phyloP scores from a whole-genome alignment of 352 stramenopile species.

The Phytophthora megakarya region DNA sequence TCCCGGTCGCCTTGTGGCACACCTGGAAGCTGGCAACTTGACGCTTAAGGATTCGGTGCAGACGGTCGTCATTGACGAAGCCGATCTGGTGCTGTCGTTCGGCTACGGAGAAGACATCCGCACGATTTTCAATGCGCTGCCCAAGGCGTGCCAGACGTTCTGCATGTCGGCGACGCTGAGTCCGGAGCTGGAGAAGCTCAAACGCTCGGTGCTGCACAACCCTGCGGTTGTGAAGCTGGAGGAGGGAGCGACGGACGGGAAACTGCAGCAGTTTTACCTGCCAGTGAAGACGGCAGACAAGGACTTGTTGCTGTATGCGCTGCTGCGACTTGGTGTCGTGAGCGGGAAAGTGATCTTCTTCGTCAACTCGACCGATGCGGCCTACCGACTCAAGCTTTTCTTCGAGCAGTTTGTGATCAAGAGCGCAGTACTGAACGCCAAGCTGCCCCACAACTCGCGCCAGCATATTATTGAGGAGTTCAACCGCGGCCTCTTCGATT shows the following conservation, averaged over 20 bases:
- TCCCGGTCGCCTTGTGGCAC: conserved; percentile 92
- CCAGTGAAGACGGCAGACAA: conserved; percentile 92
- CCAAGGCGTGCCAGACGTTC: conserved; percentile 98
- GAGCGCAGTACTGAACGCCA: conserved; percentile 97
- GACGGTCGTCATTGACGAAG: conserved; percentile 98
- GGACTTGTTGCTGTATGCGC: conserved; percentile 97
- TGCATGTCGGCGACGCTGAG: conserved; percentile 98
- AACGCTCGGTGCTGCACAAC: conserved; percentile 97
- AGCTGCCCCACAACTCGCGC: conserved; percentile 97
- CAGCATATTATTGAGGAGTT: conserved; percentile 97
- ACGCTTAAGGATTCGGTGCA: conserved; percentile 91
- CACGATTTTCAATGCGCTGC: conserved; percentile 93
- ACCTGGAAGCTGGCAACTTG: conserved; percentile 83
- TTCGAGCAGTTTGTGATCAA: conserved; percentile 99
- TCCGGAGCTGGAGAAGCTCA: conserved; percentile 96
- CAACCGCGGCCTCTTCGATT: conserved; percentile 98
- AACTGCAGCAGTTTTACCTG: conserved; percentile 97
- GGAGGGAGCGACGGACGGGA: conserved; percentile 87
- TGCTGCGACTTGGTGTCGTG: conserved; percentile 97
- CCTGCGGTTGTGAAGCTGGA: conserved; percentile 97
- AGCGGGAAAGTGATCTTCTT: conserved; percentile 99
- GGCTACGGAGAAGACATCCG: conserved; percentile 94
- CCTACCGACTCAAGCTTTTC: conserved; percentile 98
- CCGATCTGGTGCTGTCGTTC: conserved; percentile 98
- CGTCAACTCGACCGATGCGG: conserved; percentile 95